Evolutionary conservation across 805 yeast species (phyloP).

Genomic region (Saturnispora sekii): DNA sequence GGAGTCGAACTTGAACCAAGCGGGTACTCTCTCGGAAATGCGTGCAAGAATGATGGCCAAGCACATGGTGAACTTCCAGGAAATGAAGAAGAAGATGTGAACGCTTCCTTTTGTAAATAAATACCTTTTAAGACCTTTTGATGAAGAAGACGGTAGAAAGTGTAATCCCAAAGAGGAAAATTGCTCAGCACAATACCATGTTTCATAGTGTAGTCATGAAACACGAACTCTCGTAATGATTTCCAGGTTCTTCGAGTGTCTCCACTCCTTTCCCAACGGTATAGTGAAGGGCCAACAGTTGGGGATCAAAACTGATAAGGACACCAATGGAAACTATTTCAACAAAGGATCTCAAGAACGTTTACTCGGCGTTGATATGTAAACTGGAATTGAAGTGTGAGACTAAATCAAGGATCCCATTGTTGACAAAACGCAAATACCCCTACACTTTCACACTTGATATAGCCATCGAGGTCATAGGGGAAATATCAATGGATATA

Average conservation of each 20-base stretch:
- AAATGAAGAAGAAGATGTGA: slow-evolving; percentile 14
- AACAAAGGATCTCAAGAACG: slow-evolving; percentile 48
- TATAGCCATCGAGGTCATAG: slow-evolving; percentile 46
- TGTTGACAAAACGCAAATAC: slow-evolving; percentile 17
- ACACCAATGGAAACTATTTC: slow-evolving; percentile 46
- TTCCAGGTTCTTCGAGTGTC: not conserved
- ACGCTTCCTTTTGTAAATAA: not conserved
- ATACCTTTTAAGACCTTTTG: not conserved
- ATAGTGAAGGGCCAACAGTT: slow-evolving; percentile 1
- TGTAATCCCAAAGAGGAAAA: not conserved
- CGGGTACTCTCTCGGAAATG: slow-evolving; percentile 27
- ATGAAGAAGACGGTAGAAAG: not conserved
- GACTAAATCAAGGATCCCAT: not conserved
- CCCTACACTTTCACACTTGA: slow-evolving; percentile 46
- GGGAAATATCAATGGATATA: slow-evolving; percentile 35
- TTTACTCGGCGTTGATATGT: slow-evolving; percentile 42
- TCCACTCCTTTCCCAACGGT: not conserved
- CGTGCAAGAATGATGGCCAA: slow-evolving; percentile 35
- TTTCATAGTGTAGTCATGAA: not conserved
- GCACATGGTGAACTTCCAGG: slow-evolving; percentile 27
- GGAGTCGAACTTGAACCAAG: slow-evolving; percentile 18
- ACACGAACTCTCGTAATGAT: not conserved
- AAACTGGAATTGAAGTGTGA: slow-evolving; percentile 29
- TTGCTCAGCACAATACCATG: not conserved
- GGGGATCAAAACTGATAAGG: slow-evolving; percentile 18